Evolutionary conservation across 805 yeast species (phyloP).

Genomic region (Ogataea henricii): DNA sequence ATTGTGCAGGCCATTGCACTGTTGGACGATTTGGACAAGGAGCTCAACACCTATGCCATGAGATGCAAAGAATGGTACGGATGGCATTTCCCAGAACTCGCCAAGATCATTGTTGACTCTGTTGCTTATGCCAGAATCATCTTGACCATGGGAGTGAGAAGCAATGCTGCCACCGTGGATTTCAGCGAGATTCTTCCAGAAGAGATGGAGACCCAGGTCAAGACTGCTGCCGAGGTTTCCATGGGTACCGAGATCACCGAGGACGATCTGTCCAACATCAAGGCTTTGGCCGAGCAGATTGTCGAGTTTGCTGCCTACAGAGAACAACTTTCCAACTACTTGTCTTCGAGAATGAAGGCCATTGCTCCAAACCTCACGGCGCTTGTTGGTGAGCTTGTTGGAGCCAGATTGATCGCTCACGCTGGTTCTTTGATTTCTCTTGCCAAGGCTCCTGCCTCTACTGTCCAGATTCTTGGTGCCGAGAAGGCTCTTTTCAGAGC

Average conservation of each 20-base stretch:
- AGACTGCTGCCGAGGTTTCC: slow-evolving; percentile 96
- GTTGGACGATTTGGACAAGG: slow-evolving; percentile 95
- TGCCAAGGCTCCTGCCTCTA: slow-evolving; percentile 98
- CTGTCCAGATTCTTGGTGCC: slow-evolving; percentile 97
- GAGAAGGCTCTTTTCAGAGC: slow-evolving; percentile 99
- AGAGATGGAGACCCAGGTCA: slow-evolving; percentile 87
- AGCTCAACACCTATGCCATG: slow-evolving; percentile 97
- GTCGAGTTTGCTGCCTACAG: slow-evolving; percentile 95
- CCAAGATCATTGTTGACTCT: slow-evolving; percentile 93
- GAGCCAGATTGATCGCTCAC: slow-evolving; percentile 97
- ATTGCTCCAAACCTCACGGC: slow-evolving; percentile 97
- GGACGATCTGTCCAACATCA: slow-evolving; percentile 82
- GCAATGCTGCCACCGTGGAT: slow-evolving; percentile 88
- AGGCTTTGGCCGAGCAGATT: slow-evolving; percentile 91
- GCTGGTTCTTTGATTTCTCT: slow-evolving; percentile 92
- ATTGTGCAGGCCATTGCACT: slow-evolving; percentile 98
- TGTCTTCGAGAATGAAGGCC: slow-evolving; percentile 95
- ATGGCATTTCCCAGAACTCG: slow-evolving; percentile 99
- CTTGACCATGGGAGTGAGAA: slow-evolving; percentile 89
- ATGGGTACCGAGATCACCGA: slow-evolving; percentile 99
- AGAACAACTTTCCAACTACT: slow-evolving; percentile 90
- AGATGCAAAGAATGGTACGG: slow-evolving; percentile 99
- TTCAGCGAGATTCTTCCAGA: slow-evolving; percentile 90
- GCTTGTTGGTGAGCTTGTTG: slow-evolving; percentile 95
- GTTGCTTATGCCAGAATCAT: slow-evolving; percentile 95